phyloP scores from a whole-genome alignment of 345 rosid genomes.

The Microcos paniculata region DNA sequence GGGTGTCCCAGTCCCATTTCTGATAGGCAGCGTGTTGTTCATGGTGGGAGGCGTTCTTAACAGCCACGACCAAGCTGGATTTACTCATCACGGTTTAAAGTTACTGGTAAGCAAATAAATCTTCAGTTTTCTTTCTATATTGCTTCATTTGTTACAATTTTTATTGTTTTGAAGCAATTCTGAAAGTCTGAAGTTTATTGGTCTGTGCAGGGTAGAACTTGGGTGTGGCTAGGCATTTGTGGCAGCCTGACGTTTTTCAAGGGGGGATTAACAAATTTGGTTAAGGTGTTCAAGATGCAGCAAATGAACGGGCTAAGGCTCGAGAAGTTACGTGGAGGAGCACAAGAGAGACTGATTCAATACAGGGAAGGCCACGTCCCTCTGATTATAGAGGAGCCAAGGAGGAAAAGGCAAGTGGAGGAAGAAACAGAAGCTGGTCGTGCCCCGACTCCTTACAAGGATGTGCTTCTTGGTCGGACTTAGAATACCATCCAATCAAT shows the following conservation, averaged over 20 bases:
- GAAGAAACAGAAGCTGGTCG: not conserved
- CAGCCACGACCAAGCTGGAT: constrained; percentile 41
- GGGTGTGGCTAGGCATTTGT: constrained; percentile 55
- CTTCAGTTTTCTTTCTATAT: too few species aligned
- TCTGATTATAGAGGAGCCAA: constrained; percentile 50
- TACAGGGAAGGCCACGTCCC: constrained; percentile 62
- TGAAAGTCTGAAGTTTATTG: not conserved
- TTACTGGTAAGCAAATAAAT: constrained; percentile 68
- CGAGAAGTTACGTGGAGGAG: constrained; percentile 81
- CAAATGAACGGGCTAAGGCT: constrained; percentile 50
- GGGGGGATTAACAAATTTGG: constrained; percentile 60
- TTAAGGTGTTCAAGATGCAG: constrained; percentile 75
- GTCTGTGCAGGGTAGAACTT: constrained; percentile 42
- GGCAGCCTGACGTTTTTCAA: constrained; percentile 51
- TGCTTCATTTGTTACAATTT: not conserved
- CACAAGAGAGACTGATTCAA: constrained; percentile 46
- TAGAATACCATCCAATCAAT: not conserved
- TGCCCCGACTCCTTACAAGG: constrained; percentile 23
- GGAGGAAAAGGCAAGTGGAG: constrained; percentile 29
- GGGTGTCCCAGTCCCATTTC: constrained; percentile 68
- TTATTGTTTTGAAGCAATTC: not conserved
- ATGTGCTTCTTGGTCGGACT: constrained; percentile 20
- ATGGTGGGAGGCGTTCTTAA: constrained; percentile 66
- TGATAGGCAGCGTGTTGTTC: constrained; percentile 61
- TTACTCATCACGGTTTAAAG: constrained; percentile 40